A percentile compares a stretch with the other conserved stretches of the same genome.
Evolutionary conservation across 2,329 filamentous ascomycete genomes (phyloP).

Genomic region (Orbilia javanica): DNA sequence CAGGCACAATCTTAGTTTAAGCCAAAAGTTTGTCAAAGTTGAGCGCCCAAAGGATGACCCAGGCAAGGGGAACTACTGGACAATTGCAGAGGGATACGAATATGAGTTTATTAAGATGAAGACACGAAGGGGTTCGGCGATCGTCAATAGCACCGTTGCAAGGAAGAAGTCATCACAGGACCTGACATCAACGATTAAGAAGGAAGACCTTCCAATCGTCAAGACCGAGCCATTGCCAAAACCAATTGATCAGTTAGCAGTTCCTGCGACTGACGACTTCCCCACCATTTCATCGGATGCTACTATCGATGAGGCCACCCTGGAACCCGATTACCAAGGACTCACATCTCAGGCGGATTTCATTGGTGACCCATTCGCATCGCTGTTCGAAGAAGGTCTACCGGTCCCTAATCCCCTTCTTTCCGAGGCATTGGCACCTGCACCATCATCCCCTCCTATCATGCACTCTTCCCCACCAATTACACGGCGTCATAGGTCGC

Average conservation of each 20-base stretch:
- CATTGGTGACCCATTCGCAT: slow-evolving; percentile 68
- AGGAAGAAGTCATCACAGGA: slow-evolving; percentile 50
- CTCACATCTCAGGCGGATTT: slow-evolving; percentile 61
- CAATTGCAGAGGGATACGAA: slow-evolving; percentile 90
- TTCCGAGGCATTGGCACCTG: slow-evolving; percentile 64
- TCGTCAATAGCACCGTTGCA: slow-evolving; percentile 59
- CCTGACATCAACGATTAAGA: slow-evolving; percentile 26
- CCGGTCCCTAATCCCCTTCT: slow-evolving; percentile 67
- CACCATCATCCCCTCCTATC: slow-evolving; percentile 74
- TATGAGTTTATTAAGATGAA: slow-evolving; percentile 91
- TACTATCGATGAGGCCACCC: slow-evolving; percentile 66
- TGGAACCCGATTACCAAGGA: slow-evolving; percentile 56
- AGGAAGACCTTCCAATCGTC: slow-evolving; percentile 40
- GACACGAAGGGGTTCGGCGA: slow-evolving; percentile 69
- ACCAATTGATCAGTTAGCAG: slow-evolving; percentile 38
- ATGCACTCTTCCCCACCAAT: slow-evolving; percentile 94
- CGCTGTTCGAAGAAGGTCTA: slow-evolving; percentile 65
- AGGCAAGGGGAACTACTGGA: slow-evolving; percentile 98
- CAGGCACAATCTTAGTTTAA: slow-evolving; percentile 94
- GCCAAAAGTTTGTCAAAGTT: slow-evolving; percentile 96
- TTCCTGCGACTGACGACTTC: slow-evolving; percentile 60
- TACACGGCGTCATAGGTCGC: slow-evolving; percentile 76
- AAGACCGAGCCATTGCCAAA: slow-evolving; percentile 52
- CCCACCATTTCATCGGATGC: slow-evolving; percentile 68
- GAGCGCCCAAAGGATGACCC: slow-evolving; percentile 96